phyloP scores from a whole-genome alignment of 2,329 filamentous ascomycete species.

The Colletotrichum chrysophilum region DNA sequence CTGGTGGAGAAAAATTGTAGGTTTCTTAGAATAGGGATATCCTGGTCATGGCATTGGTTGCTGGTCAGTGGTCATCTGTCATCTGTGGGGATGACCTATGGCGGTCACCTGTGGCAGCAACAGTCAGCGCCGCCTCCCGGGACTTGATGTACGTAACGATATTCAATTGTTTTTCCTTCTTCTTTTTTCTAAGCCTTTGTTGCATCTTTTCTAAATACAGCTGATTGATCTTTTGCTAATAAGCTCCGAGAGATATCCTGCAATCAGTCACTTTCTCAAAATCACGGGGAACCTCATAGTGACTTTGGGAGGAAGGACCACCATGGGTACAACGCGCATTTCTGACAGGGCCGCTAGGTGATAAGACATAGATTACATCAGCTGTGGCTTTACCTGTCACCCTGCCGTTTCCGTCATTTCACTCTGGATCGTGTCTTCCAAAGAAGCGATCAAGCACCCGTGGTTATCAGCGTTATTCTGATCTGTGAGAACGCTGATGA shows the following conservation, averaged over 20 bases:
- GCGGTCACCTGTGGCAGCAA: not conserved
- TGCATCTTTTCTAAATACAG: not conserved
- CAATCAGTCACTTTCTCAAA: not conserved
- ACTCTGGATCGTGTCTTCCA: not conserved
- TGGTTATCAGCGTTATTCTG: not conserved
- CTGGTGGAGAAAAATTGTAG: slow-evolving; percentile 11
- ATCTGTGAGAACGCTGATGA: not conserved
- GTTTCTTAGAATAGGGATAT: not conserved
- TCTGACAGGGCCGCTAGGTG: not conserved
- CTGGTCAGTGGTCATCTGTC: not conserved
- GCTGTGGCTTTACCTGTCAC: not conserved
- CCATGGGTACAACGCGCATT: not conserved
- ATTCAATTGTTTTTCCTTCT: not conserved
- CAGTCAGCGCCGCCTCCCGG: not conserved
- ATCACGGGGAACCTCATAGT: not conserved
- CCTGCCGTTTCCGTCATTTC: not conserved
- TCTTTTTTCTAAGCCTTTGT: not conserved
- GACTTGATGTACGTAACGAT: not conserved
- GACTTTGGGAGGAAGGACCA: not conserved
- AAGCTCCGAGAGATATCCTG: not conserved
- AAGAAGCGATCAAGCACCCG: not conserved
- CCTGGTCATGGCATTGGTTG: not conserved
- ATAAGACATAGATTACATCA: not conserved
- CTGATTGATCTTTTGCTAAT: not conserved
- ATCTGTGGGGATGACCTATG: not conserved